These are phyloP conservation scores for Penicillium maclennaniae DNA, from an alignment of 495 filamentous ascomycete species.

Conservation along the genomic window DNA sequence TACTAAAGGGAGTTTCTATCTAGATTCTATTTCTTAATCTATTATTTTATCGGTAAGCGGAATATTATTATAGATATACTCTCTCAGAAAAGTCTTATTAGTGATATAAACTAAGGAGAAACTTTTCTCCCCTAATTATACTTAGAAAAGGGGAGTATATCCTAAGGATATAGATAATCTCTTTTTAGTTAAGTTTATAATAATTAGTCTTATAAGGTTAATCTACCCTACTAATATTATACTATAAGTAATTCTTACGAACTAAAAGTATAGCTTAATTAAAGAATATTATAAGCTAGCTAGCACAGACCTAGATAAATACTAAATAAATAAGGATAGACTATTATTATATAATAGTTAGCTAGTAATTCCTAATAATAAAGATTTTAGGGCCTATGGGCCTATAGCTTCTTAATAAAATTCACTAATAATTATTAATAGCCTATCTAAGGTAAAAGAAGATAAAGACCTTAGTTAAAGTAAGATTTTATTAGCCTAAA, in stretches of 20 bases:
- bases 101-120: background rate
- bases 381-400: too few relatives aligned
- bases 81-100: background rate
- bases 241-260: background rate
- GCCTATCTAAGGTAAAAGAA: too few relatives aligned
- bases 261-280: background rate
- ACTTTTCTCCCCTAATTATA: background rate
- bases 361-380: too few relatives aligned
- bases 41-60: conserved; percentile 16
- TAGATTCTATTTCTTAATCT: conserved; percentile 26
- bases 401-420: too few relatives aligned
- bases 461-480: too few relatives aligned
- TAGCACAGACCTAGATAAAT: background rate
- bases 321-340: background rate
- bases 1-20: conserved; percentile 21
- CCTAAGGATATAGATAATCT: background rate
- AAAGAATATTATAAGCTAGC: background rate
- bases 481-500: background rate
- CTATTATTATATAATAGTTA: background rate
- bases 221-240: background rate
- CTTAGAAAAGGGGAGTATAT: background rate
- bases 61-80: background rate
- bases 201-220: background rate
- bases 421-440: too few relatives aligned
- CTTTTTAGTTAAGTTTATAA: background rate